Conservation (phyloP, 306 rosid genomes). For the Trifolium pratense region DNA sequence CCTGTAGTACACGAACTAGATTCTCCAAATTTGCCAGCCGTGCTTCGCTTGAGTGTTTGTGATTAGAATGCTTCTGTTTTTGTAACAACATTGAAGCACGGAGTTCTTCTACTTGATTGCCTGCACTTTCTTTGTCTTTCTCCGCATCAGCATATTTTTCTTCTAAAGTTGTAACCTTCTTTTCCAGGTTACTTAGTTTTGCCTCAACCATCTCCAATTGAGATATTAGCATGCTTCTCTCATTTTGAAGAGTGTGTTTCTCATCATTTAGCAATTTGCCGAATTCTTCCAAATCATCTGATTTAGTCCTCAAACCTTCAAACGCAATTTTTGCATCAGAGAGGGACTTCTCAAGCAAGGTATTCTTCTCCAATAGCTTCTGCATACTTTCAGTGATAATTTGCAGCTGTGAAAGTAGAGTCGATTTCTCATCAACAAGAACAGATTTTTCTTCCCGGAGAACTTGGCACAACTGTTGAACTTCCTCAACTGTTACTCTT, state of each 20-base stretch:
- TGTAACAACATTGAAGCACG: conserved; percentile 63
- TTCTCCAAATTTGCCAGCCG: conserved; percentile 69
- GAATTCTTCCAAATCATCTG: conserved; percentile 72
- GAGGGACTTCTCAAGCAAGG: conserved; percentile 73
- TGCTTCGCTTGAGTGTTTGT: conserved; percentile 61
- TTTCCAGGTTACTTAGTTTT: conserved; percentile 70
- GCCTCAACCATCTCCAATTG: conserved; percentile 69
- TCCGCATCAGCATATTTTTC: conserved; percentile 65
- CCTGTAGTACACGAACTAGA: conserved; percentile 59
- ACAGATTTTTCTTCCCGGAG: conserved; percentile 74
- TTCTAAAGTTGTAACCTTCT: conserved; percentile 64
- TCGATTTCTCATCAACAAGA: conserved; percentile 69
- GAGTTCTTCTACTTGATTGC: conserved; percentile 68
- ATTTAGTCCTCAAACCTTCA: conserved; percentile 69
- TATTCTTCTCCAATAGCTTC: conserved; percentile 77
- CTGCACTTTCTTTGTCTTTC: conserved; percentile 69
- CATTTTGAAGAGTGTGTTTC: conserved; percentile 70
- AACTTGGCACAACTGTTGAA: conserved; percentile 67
- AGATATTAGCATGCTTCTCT: conserved; percentile 67
- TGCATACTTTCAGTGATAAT: conserved; percentile 74
- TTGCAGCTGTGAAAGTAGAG: conserved; percentile 78
- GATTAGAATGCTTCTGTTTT: conserved; percentile 64
- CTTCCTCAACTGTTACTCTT: conserved; percentile 55
- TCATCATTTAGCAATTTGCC: conserved; percentile 75
- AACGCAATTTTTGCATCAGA: conserved; percentile 74